Evolutionary conservation across 2,329 filamentous ascomycete species (phyloP).

Genomic region (Beauveria asiatica): DNA sequence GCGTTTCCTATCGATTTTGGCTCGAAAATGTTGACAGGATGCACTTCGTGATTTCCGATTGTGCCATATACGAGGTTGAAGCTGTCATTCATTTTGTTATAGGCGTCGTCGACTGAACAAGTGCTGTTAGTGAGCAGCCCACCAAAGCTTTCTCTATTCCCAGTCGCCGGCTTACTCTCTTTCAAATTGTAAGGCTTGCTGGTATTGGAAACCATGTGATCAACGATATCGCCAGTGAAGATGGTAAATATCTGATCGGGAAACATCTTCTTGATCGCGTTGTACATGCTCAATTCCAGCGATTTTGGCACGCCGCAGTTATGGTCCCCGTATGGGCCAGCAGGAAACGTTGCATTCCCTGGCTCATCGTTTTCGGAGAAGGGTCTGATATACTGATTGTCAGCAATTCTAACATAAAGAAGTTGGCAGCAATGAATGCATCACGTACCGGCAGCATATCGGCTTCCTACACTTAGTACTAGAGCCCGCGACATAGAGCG

Average conservation of each 20-base stretch:
- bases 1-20: conserved; percentile 30
- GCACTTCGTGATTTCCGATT: conserved; percentile 49
- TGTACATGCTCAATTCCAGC: conserved; percentile 48
- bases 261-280: conserved; percentile 36
- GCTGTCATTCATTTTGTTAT: conserved; percentile 34
- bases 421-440: neutral
- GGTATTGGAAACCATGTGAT: conserved; percentile 42
- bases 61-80: conserved; percentile 42
- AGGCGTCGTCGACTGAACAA: conserved; percentile 34
- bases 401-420: neutral
- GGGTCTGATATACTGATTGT: conserved; percentile 20
- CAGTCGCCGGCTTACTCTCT: conserved; percentile 18
- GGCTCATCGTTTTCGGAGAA: conserved; percentile 39
- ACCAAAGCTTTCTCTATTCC: conserved; percentile 12
- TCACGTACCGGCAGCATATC: conserved; percentile 46
- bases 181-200: conserved; percentile 25
- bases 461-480: conserved; percentile 48
- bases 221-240: conserved; percentile 52
- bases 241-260: conserved; percentile 43
- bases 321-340: conserved; percentile 43
- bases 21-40: conserved; percentile 43
- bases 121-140: neutral
- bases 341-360: conserved; percentile 38
- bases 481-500: conserved; percentile 42
- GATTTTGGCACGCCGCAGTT: conserved; percentile 43